Evolutionary conservation across 1,284 basidiomycete genomes (phyloP).

Genomic region (Dichomitus squalens): DNA sequence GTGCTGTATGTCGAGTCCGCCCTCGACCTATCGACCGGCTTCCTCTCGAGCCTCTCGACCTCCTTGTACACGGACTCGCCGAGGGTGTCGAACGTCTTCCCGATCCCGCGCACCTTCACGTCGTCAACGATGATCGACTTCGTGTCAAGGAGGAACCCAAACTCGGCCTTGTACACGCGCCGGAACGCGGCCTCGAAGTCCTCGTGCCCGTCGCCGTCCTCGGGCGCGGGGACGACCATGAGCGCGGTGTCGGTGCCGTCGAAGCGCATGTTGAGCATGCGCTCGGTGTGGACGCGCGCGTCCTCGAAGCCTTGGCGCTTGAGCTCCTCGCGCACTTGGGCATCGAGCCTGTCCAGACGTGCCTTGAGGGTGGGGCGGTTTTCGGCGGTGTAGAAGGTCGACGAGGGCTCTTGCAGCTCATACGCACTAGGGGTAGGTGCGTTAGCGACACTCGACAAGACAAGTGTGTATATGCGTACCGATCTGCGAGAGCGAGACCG

Average conservation of each 20-base stretch:
- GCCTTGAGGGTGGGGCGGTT: constrained; percentile 55
- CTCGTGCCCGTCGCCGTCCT: constrained; percentile 58
- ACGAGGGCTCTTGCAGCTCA: constrained; percentile 87
- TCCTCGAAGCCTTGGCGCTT: constrained; percentile 79
- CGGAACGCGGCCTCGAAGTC: constrained; percentile 85
- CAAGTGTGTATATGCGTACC: constrained; percentile 43
- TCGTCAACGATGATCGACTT: constrained; percentile 88
- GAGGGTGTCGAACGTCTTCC: constrained; percentile 86
- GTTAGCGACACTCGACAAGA: neutral
- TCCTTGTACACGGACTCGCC: constrained; percentile 83
- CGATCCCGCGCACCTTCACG: constrained; percentile 86
- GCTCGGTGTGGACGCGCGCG: constrained; percentile 71
- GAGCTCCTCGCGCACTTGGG: constrained; percentile 69
- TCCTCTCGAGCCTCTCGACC: constrained; percentile 50
- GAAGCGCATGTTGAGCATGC: constrained; percentile 91
- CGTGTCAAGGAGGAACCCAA: constrained; percentile 88
- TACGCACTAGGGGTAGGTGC: constrained; percentile 54
- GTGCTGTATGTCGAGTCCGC: constrained; percentile 62
- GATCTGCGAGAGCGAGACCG: constrained; percentile 86
- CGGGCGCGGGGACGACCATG: constrained; percentile 73
- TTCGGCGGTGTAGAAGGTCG: constrained; percentile 67
- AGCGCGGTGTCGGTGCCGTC: constrained; percentile 91
- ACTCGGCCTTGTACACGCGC: constrained; percentile 78
- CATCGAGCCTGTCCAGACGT: constrained; percentile 70
- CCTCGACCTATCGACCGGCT: constrained; percentile 43